A percentile compares a stretch with the other conserved stretches of the same genome.
Conservation (phyloP, 1,284 basidiomycete genomes). For the Moesziomyces sp. region DNA sequence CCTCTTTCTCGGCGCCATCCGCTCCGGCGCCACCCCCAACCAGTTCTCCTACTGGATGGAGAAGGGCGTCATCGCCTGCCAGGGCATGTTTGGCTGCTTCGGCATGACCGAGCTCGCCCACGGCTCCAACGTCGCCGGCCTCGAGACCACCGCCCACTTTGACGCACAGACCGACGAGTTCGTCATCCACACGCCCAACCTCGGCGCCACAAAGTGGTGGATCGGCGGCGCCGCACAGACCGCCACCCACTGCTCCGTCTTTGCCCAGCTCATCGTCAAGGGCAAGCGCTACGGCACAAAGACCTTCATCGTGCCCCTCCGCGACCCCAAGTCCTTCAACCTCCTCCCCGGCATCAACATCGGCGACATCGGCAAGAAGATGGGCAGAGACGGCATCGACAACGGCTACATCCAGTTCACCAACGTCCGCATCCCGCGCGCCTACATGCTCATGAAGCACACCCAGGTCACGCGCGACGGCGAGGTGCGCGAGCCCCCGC, state of each 20-base stretch:
- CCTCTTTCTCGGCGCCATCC: conserved; percentile 70
- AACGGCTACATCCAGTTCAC: conserved; percentile 71
- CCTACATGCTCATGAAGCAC: conserved; percentile 75
- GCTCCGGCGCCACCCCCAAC: conserved; percentile 63
- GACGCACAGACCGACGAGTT: conserved; percentile 72
- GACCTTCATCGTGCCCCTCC: conserved; percentile 73
- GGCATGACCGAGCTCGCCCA: conserved; percentile 72
- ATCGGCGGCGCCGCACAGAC: conserved; percentile 74
- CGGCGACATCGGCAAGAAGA: conserved; percentile 74
- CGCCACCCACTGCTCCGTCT: conserved; percentile 73
- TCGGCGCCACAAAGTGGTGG: conserved; percentile 68
- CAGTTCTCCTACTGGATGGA: conserved; percentile 72
- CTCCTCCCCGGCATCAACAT: conserved; percentile 72
- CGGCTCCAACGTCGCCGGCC: conserved; percentile 73
- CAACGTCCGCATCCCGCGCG: conserved; percentile 72
- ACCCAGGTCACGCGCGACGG: conserved; percentile 72
- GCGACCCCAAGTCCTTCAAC: conserved; percentile 71
- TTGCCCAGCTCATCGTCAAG: conserved; percentile 72
- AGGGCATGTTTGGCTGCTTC: conserved; percentile 73
- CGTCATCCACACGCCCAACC: conserved; percentile 71
- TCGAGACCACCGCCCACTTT: conserved; percentile 74
- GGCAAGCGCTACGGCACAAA: conserved; percentile 73
- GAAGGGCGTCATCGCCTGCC: conserved; percentile 71
- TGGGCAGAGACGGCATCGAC: conserved; percentile 73
- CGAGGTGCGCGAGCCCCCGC: conserved; percentile 70